Conservation (phyloP, 805 yeast genomes). For the Candida caryicola region DNA sequence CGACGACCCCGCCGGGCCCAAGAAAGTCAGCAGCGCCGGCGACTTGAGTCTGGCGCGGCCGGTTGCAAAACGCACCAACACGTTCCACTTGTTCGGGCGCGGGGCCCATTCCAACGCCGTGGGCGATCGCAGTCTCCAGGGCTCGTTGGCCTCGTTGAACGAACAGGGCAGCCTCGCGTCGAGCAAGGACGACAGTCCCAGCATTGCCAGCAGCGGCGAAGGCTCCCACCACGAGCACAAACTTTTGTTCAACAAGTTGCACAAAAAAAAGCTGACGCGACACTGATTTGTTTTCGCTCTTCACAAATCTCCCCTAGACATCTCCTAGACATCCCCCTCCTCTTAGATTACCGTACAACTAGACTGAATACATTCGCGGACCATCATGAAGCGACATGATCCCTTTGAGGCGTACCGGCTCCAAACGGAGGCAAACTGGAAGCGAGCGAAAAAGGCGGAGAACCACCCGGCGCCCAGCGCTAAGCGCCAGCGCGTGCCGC, state of each 20-base stretch:
- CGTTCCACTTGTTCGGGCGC: not conserved
- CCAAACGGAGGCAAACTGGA: conserved; percentile 8
- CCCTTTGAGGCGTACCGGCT: conserved; percentile 9
- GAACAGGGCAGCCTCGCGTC: not conserved
- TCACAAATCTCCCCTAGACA: too few species aligned
- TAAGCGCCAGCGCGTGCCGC: not conserved
- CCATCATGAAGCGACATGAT: conserved; percentile 2
- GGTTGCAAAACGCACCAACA: not conserved
- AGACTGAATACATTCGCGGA: not conserved
- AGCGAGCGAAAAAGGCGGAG: too few species aligned
- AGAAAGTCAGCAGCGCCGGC: not conserved
- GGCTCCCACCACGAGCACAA: not conserved
- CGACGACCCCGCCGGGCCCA: conserved; percentile 1
- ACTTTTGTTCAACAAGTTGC: not conserved
- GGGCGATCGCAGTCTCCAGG: not conserved
- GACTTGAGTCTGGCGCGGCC: not conserved
- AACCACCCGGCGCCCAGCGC: not conserved
- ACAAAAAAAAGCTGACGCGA: not conserved
- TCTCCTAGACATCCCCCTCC: too few species aligned
- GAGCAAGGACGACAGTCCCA: not conserved
- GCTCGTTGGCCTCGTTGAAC: not conserved
- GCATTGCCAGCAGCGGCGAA: not conserved
- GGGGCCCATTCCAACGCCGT: too few species aligned
- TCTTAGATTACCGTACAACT: too few species aligned
- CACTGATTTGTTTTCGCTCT: not conserved